Evolutionary conservation across 2,329 filamentous ascomycete genomes (phyloP), one percentile per base, ranked within the genome.

Genomic region (Emmonsiellopsis sp.): DNA sequence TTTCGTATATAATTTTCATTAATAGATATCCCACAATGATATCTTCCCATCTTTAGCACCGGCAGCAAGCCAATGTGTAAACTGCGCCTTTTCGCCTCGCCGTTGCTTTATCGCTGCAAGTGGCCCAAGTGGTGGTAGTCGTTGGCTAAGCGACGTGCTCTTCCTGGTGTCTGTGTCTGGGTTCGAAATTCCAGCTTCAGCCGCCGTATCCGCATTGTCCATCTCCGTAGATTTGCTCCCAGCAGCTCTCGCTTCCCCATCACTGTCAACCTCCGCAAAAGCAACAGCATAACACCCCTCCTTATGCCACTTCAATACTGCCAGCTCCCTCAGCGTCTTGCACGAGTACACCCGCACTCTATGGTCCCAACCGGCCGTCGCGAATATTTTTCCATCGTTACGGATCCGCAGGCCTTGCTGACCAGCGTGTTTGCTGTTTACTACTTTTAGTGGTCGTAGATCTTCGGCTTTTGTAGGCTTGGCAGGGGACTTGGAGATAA

Each of bases 21-120:
- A 91, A 68, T 93, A 98, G 55, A 97, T 84, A 73, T 96, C 89
- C 93, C 93, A 98, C 61, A 98, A 73, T 65, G 89, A 95, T 58
- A 97, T 82, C 68, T 94, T 95, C 15, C 92, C 93, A 73, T 97
- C 93, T 68, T 97, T 98, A 53, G 88, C 87, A 1, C 93, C 93
- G 1, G 83, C 89, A 15, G 86, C 93, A 50, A 97, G 69, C 91
- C 92, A 97, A 69, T 97, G 92, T 26, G 85, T 86, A 50, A 75
- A 76, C 63, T 80, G 83, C 9, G 86, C 84, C 61, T 82, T 83
- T 37, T 74, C 74, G 20, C 82, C 74, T 53, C 88, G 76, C 58
- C 82, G 79, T 37, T 83, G 79, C 55, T 82, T 85, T 49, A 89
- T 81, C 2, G 72, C 77, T 54, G 78, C 66, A 15, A 65, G 61